Conservation (phyloP, 768 basidiomycete genomes). For the Suillus discolor region DNA sequence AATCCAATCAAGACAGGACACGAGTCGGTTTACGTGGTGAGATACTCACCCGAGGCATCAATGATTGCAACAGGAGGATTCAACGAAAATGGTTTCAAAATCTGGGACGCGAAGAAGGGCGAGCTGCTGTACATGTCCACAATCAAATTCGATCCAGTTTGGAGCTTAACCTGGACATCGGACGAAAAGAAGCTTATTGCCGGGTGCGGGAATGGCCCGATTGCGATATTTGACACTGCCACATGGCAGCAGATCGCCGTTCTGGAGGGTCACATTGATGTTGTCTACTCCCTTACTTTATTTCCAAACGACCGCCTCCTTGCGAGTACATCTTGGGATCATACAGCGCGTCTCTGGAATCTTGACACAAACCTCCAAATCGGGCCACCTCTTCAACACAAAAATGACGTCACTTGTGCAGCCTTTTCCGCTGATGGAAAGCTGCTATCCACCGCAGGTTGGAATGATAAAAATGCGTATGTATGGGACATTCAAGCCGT, state of each 20-base stretch:
- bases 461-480: accelerated
- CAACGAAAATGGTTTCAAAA: too few relatives aligned
- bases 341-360: neutral
- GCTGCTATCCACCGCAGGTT: neutral
- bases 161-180: neutral
- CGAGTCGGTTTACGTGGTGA: too few relatives aligned
- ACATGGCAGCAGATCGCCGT: neutral
- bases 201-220: neutral
- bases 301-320: neutral
- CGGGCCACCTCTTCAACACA: neutral
- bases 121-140: too few relatives aligned
- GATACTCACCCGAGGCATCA: too few relatives aligned
- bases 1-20: too few relatives aligned
- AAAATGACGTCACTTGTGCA: accelerated
- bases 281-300: neutral
- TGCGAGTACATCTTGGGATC: neutral
- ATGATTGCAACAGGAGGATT: too few relatives aligned
- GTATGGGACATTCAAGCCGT: neutral
- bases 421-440: neutral
- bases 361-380: neutral
- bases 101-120: too few relatives aligned
- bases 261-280: too few relatives aligned
- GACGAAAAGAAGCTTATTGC: neutral
- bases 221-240: neutral
- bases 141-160: too few relatives aligned